Base-by-base conservation (phyloP, 2,329 filamentous ascomycete genomes). In the Verticillium alfalfae region DNA sequence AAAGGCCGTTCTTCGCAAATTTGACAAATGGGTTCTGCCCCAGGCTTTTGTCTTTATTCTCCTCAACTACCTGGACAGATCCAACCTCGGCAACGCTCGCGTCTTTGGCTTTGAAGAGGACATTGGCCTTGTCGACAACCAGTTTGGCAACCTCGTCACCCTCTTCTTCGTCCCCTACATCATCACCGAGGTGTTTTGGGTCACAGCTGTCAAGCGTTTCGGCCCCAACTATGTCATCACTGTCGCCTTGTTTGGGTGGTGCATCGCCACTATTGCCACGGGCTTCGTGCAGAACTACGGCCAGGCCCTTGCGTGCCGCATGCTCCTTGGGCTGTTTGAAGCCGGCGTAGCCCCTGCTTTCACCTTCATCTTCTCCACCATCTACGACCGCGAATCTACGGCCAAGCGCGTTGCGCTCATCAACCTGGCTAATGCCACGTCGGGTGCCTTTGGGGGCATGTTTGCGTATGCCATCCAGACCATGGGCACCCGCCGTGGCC, bases 61-160 rank as follows among this genome's bases (percentile, higher is more conserved):
- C 1, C 74, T 85, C 62, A 84, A 83, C 70, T 85, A 82, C 65
- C 75, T 85, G 16, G 83, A 85, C 66, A 75, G 81, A 3, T 71
- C 75, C 63, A 85, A 85, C 64, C 73, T 86, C 0, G 79, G 82
- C 0, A 82, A 86, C 67, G 83, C 83, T 0, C 76, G 84, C 4
- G 76, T 85, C 37, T 82, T 81, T 0, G 78, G 78, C 0, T 72
- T 87, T 0, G 83, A 87, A 62, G 61, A 73, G 26, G 84, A 87
- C 61, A 72, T 87, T 0, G 71, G 71, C 1, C 84, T 87, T 79
- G 73, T 68, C 6, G 82, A 82, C 8, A 85, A 81, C 2, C 81
- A 87, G 57, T 86, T 83, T 67, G 85, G 86, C 65, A 70, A 84
- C 1, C 79, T 79, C 12, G 83, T 80, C 5, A 80, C 78, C 63